A percentile compares a stretch with the other conserved stretches of the same genome.
Evolutionary conservation across 2,329 filamentous ascomycete genomes (phyloP).

Genomic region (Colletotrichum higginsianum): DNA sequence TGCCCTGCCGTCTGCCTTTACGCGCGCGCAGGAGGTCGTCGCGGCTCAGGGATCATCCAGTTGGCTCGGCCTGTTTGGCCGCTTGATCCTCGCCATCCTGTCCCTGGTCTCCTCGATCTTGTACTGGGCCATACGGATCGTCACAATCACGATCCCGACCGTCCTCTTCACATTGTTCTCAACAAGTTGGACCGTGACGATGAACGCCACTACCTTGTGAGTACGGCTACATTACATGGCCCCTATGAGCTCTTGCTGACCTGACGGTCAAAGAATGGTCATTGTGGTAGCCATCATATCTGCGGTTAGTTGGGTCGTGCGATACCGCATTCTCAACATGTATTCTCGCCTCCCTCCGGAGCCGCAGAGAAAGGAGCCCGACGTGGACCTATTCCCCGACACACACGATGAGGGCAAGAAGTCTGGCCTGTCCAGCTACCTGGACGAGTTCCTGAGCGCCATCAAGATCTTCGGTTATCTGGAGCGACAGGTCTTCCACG

Average conservation of each 20-base stretch:
- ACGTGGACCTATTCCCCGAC: constrained; percentile 95
- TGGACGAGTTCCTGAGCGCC: constrained; percentile 97
- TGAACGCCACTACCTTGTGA: constrained; percentile 97
- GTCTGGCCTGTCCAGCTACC: constrained; percentile 92
- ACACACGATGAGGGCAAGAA: constrained; percentile 92
- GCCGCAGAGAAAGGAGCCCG: constrained; percentile 94
- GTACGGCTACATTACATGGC: constrained; percentile 47
- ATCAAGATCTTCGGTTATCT: constrained; percentile 99
- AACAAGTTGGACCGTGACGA: constrained; percentile 94
- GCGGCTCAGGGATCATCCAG: constrained; percentile 60
- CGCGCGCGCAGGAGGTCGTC: constrained; percentile 53
- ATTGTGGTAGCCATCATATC: constrained; percentile 84
- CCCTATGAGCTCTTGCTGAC: constrained; percentile 42
- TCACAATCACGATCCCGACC: constrained; percentile 90
- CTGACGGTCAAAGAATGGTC: constrained; percentile 70
- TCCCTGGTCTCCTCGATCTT: constrained; percentile 71
- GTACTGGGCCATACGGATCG: constrained; percentile 88
- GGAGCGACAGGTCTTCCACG: constrained; percentile 96
- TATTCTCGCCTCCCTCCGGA: constrained; percentile 95
- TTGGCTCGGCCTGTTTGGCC: constrained; percentile 72
- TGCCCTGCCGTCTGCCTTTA: constrained; percentile 57
- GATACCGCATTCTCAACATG: constrained; percentile 97
- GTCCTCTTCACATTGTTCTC: constrained; percentile 92
- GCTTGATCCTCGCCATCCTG: constrained; percentile 68
- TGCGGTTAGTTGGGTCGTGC: constrained; percentile 92